Percentiles rank a stretch among this genome's conserved stretches.
Evolutionary conservation across 2,329 filamentous ascomycete species (phyloP).

Genomic region (Lasiodiplodia citricola): DNA sequence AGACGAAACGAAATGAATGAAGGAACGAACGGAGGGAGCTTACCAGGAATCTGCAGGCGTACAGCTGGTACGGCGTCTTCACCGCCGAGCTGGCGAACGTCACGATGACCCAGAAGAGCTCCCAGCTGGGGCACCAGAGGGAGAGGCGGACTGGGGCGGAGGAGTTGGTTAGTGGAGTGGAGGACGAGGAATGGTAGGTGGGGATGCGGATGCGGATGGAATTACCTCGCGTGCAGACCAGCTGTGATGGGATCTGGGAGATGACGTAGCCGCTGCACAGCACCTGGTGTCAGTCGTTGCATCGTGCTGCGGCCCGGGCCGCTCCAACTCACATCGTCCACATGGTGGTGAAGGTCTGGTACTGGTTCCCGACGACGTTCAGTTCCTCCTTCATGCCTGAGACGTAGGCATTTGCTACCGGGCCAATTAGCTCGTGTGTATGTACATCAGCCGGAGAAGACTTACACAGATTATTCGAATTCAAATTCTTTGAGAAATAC

Average conservation of each 20-base stretch:
- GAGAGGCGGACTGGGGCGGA: neutral
- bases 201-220: no score
- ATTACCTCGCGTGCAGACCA: slow-evolving; percentile 14
- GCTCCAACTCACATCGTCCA: slow-evolving; percentile 5
- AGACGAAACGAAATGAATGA: no score
- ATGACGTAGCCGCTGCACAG: slow-evolving; percentile 9
- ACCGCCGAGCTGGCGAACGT: slow-evolving; percentile 9
- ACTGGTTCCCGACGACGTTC: slow-evolving; percentile 61
- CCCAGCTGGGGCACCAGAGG: slow-evolving; percentile 12
- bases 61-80: slow-evolving; percentile 14
- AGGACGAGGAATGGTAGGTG: no score
- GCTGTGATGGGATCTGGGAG: slow-evolving; percentile 2
- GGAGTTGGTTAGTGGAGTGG: neutral
- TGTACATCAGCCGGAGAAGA: no score
- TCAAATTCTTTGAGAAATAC: slow-evolving; percentile 22
- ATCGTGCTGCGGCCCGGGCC: no score
- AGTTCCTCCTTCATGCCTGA: slow-evolving; percentile 43
- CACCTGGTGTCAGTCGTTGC: neutral
- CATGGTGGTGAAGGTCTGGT: slow-evolving; percentile 38
- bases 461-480: slow-evolving; percentile 19
- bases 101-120: slow-evolving; percentile 20
- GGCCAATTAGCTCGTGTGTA: neutral
- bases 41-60: slow-evolving; percentile 16
- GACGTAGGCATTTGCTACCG: slow-evolving; percentile 50
- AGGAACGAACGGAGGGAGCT: no score